Conservation (phyloP, 2,329 filamentous ascomycete species). For the Nothophaeocryptopus gaeumannii region DNA sequence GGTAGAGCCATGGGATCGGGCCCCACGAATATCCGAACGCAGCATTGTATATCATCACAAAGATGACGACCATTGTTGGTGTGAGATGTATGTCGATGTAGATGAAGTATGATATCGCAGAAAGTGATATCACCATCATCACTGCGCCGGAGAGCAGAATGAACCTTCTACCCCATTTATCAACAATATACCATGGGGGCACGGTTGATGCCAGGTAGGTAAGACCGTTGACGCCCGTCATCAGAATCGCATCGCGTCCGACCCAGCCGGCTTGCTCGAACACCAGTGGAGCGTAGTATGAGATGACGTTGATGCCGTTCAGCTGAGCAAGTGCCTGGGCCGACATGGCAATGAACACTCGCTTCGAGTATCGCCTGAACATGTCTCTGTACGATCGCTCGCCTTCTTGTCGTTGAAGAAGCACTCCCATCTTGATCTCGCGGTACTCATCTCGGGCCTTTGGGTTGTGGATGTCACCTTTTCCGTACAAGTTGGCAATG, state of each 20-base stretch:
- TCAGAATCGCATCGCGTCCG: constrained; percentile 84
- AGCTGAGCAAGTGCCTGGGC: constrained; percentile 93
- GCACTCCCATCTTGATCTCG: constrained; percentile 97
- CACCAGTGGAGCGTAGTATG: constrained; percentile 94
- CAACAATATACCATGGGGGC: constrained; percentile 95
- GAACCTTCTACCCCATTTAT: constrained; percentile 81
- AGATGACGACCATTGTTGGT: constrained; percentile 80
- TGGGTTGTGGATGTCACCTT: constrained; percentile 88
- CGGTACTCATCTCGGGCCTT: constrained; percentile 95
- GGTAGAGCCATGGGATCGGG: constrained; percentile 96
- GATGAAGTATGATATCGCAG: constrained; percentile 90
- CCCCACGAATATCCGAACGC: constrained; percentile 98
- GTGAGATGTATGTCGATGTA: constrained; percentile 78
- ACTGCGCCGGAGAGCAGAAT: constrained; percentile 88
- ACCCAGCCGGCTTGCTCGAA: constrained; percentile 97
- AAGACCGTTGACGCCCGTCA: constrained; percentile 94
- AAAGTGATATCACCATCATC: constrained; percentile 84
- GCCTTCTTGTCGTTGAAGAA: constrained; percentile 89
- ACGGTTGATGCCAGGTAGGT: constrained; percentile 90
- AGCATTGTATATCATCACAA: constrained; percentile 98
- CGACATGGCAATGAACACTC: constrained; percentile 98
- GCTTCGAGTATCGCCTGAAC: constrained; percentile 87
- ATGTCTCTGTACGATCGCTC: constrained; percentile 89
- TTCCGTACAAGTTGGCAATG: constrained; percentile 94
- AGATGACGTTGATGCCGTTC: constrained; percentile 99